These are phyloP conservation scores for Colletotrichum cereale DNA, from an alignment of 2,329 filamentous ascomycete genomes.

Conservation along the genomic window DNA sequence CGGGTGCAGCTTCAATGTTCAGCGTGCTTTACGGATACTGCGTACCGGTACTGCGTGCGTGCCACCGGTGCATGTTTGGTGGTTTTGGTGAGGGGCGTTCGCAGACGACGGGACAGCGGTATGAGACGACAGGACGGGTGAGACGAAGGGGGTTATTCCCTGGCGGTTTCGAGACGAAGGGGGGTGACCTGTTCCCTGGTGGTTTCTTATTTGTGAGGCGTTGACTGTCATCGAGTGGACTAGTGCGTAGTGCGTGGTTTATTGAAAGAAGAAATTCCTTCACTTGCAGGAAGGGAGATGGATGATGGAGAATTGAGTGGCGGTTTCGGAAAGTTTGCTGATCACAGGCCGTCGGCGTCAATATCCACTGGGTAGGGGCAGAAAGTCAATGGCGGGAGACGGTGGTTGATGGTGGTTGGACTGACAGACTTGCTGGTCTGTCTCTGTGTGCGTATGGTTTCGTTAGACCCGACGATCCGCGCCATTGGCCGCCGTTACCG, in stretches of 20 bases:
- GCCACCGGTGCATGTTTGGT: constrained; percentile 31
- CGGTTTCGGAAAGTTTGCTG: constrained; percentile 1
- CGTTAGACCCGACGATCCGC: neutral
- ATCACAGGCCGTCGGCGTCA: neutral
- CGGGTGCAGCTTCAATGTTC: constrained; percentile 15
- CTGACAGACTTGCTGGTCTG: neutral
- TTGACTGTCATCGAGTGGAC: neutral
- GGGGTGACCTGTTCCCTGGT: neutral
- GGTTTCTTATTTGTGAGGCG: constrained; percentile 6
- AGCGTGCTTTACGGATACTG: constrained; percentile 4
- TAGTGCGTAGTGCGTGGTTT: neutral
- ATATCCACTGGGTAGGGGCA: neutral
- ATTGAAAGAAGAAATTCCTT: too few relatives aligned
- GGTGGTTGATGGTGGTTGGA: neutral
- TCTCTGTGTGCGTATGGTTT: neutral
- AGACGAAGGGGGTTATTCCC: neutral
- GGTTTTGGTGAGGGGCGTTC: constrained; percentile 27
- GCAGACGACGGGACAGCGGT: neutral
- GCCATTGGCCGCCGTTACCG: neutral
- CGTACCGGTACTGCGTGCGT: too few relatives aligned
- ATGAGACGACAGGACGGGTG: constrained; percentile 1
- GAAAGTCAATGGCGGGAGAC: neutral
- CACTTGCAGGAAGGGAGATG: too few relatives aligned
- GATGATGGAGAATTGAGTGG: neutral
- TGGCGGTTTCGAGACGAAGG: neutral